Evolutionary conservation across 2,329 filamentous ascomycete genomes (phyloP).

Genomic region (Fusarium abutilonis): DNA sequence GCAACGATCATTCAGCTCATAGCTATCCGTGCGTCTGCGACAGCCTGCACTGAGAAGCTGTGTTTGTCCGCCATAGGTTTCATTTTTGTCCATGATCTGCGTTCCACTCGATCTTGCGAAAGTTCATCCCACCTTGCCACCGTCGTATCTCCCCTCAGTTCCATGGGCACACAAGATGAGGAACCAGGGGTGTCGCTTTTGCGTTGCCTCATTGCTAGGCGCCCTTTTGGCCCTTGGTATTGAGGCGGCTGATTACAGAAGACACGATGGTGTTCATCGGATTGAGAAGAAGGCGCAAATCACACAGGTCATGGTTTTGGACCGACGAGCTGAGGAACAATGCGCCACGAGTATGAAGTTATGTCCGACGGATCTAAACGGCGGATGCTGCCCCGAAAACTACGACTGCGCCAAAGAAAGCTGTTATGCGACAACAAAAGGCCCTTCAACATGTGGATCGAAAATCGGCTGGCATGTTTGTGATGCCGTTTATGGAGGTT

Average conservation of each 20-base stretch:
- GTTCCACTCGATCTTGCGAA: constrained; percentile 16
- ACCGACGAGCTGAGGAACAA: constrained; percentile 30
- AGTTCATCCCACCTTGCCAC: constrained; percentile 11
- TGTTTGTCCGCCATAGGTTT: constrained; percentile 22
- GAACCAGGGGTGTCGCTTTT: constrained; percentile 37
- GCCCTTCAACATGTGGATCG: constrained; percentile 53
- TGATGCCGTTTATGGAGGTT: constrained; percentile 50
- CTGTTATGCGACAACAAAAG: constrained; percentile 59
- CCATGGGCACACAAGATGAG: constrained; percentile 37
- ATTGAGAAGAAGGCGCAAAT: constrained; percentile 45
- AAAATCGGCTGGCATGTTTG: constrained; percentile 54
- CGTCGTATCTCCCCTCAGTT: constrained; percentile 28
- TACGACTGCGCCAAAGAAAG: constrained; percentile 60
- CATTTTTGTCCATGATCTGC: constrained; percentile 21
- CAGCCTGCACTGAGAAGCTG: constrained; percentile 4
- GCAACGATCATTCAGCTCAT: background rate
- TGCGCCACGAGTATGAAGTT: constrained; percentile 46
- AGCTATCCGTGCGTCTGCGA: constrained; percentile 15
- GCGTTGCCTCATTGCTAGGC: constrained; percentile 30
- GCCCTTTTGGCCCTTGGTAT: constrained; percentile 35
- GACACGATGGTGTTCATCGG: constrained; percentile 47
- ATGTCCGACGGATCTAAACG: constrained; percentile 54
- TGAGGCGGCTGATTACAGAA: constrained; percentile 44
- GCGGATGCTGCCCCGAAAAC: constrained; percentile 59
- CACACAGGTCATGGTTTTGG: constrained; percentile 35